These are phyloP conservation scores for Reticulascus tulasneorum DNA, from an alignment of 2,329 filamentous ascomycete species.

Conservation along the genomic window DNA sequence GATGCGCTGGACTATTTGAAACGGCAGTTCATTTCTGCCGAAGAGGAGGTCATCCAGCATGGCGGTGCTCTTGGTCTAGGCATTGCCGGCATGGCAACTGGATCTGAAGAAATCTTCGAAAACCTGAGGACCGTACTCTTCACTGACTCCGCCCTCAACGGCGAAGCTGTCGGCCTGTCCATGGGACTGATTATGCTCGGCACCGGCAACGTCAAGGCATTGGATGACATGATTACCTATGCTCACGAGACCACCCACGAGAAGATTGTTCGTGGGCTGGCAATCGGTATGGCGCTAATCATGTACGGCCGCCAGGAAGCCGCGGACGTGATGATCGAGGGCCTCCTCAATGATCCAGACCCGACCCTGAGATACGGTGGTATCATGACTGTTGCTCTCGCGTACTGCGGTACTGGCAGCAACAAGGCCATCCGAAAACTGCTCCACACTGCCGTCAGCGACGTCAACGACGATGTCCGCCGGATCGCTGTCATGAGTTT, in stretches of 20 bases:
- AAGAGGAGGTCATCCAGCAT: slow-evolving; percentile 93
- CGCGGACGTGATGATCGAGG: slow-evolving; percentile 91
- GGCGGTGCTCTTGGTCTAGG: slow-evolving; percentile 92
- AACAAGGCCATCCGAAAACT: slow-evolving; percentile 98
- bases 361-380: slow-evolving; percentile 92
- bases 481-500: slow-evolving; percentile 95
- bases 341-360: slow-evolving; percentile 87
- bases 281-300: slow-evolving; percentile 94
- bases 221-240: slow-evolving; percentile 97
- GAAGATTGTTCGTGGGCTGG: slow-evolving; percentile 95
- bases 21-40: slow-evolving; percentile 67
- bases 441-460: slow-evolving; percentile 92
- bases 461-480: slow-evolving; percentile 96
- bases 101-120: slow-evolving; percentile 84
- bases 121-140: slow-evolving; percentile 86
- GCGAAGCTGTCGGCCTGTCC: slow-evolving; percentile 89
- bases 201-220: slow-evolving; percentile 88
- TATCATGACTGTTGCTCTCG: slow-evolving; percentile 97
- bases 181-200: slow-evolving; percentile 99
- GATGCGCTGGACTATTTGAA: slow-evolving; percentile 80
- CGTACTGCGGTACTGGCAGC: slow-evolving; percentile 94
- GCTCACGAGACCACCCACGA: slow-evolving; percentile 97
- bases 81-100: slow-evolving; percentile 96
- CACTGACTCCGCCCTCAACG: slow-evolving; percentile 91
- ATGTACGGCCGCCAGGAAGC: slow-evolving; percentile 97